Percentiles rank a stretch among this genome's conserved stretches.
phyloP scores from a whole-genome alignment of 2,329 filamentous ascomycete species.

The Bipolaris zeicola region DNA sequence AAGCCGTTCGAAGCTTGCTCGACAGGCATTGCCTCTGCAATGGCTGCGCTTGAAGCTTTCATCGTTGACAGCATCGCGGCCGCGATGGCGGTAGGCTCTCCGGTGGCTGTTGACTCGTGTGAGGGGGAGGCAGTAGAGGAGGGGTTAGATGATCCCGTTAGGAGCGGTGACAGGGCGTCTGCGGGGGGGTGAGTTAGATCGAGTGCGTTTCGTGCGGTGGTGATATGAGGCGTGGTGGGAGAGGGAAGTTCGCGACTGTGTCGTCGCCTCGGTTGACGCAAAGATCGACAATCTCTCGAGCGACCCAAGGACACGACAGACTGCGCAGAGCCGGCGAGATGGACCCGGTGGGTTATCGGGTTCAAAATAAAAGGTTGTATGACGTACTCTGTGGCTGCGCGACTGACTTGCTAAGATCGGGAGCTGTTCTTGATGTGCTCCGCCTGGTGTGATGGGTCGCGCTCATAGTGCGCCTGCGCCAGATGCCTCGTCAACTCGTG shows the following conservation, averaged over 20 bases:
- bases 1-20: slow-evolving; percentile 23
- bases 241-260: slow-evolving; percentile 17
- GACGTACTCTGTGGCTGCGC: slow-evolving; percentile 32
- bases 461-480: slow-evolving; percentile 50
- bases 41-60: slow-evolving; percentile 26
- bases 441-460: slow-evolving; percentile 44
- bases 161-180: slow-evolving; percentile 25
- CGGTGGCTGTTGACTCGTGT: slow-evolving; percentile 18
- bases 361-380: not conserved
- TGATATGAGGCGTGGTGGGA: slow-evolving; percentile 6
- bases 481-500: slow-evolving; percentile 32
- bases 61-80: slow-evolving; percentile 35
- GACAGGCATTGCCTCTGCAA: slow-evolving; percentile 20
- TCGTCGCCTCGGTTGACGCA: slow-evolving; percentile 27
- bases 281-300: slow-evolving; percentile 15
- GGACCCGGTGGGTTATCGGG: not conserved
- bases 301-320: not conserved
- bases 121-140: slow-evolving; percentile 56
- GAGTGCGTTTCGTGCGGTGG: not conserved
- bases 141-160: slow-evolving; percentile 22
- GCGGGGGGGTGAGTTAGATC: slow-evolving; percentile 6
- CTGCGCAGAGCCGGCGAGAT: not conserved
- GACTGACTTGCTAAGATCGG: slow-evolving; percentile 28
- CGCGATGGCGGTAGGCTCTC: slow-evolving; percentile 19
- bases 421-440: slow-evolving; percentile 45